phyloP scores from a whole-genome alignment of 805 yeast species.

The Myxozyma nipponensis region DNA sequence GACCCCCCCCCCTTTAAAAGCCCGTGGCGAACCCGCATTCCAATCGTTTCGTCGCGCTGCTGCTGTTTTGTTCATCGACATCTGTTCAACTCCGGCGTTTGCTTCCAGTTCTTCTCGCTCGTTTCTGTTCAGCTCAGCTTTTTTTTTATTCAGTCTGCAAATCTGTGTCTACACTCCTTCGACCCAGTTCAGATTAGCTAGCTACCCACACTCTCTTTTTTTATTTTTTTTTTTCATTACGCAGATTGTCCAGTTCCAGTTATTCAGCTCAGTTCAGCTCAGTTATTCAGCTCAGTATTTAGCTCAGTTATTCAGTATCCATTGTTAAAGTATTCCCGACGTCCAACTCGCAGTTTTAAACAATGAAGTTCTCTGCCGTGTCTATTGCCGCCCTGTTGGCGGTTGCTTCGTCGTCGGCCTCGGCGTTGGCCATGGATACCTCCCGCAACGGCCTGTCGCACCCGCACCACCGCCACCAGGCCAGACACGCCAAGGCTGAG shows the following conservation, averaged over 20 bases:
- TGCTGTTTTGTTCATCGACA: no score
- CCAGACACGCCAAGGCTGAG: slow-evolving; percentile 27
- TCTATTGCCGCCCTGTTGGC: slow-evolving; percentile 14
- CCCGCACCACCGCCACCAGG: slow-evolving; percentile 27
- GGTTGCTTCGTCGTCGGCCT: slow-evolving; percentile 3
- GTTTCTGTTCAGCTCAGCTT: neutral
- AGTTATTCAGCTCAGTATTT: no score
- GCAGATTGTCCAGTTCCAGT: no score
- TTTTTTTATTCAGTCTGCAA: neutral
- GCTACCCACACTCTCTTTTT: slow-evolving; percentile 1
- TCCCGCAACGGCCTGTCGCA: slow-evolving; percentile 8
- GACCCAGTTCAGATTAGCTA: slow-evolving; percentile 8
- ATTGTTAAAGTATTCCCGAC: no score
- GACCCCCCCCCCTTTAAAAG: no score
- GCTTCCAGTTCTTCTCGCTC: neutral
- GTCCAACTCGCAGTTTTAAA: slow-evolving; percentile 5
- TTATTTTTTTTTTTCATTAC: no score
- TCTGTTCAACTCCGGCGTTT: no score
- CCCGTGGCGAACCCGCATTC: no score
- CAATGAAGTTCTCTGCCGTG: slow-evolving; percentile 10
- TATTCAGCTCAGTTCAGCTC: no score
- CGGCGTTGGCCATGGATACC: neutral
- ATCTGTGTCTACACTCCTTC: slow-evolving; percentile 23
- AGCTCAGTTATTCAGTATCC: no score
- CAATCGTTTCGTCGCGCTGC: slow-evolving; percentile 1